Evolutionary conservation across 768 basidiomycete species (phyloP), one percentile per base, ranked within the genome.

Genomic region (Auriscalpium vulgare): DNA sequence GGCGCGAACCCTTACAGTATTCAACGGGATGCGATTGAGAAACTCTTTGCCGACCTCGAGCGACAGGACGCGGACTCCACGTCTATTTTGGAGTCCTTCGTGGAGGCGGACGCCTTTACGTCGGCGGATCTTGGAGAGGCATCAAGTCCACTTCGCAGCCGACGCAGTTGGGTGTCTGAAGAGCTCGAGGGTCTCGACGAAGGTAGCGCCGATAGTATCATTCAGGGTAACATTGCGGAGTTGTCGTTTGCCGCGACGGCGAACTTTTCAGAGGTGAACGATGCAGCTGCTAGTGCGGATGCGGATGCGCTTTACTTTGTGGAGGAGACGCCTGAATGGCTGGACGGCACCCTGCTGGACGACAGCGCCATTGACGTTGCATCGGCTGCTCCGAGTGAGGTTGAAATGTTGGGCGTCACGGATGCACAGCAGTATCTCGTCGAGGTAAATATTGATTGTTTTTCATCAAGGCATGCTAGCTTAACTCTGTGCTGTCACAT

Each of bases 11-110:
- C 43, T 4, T 50, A 45, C 23, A 45, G 21, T 23, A 14, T 50
- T 16, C 56, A 47, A 40, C 51, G 36, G 8, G 40, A 29, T 17
- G 45, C 56, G 10, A 54, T 59, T 10, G 59, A 59, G n/a, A 52
- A 43, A 45, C 44, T 60, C 19, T 29, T 60, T 37, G 59, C 52
- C 5, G 51, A 47, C 17, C 43, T 60, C 49, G 45, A 58, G 37
- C 38, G 36, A 34, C 36, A 47, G 49, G 7, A 37, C 10, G 19
- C 49, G 38, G 51, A 38, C 43, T 35, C 4, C 1, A 46, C 45
- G 23, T 47, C 38, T 17, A 48, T 40, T 6, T 19, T 50, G 21
- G 47, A 36, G 37, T 17, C 48, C 16, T 29, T 29, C 29, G 29
- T 29, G 29, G 23, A 49, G 36, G 29, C 23, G 29, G 44, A 14